A percentile compares a stretch with the other conserved stretches of the same genome.
Conservation (phyloP, 2,329 filamentous ascomycete species). For the Cercospora nicotianae region DNA sequence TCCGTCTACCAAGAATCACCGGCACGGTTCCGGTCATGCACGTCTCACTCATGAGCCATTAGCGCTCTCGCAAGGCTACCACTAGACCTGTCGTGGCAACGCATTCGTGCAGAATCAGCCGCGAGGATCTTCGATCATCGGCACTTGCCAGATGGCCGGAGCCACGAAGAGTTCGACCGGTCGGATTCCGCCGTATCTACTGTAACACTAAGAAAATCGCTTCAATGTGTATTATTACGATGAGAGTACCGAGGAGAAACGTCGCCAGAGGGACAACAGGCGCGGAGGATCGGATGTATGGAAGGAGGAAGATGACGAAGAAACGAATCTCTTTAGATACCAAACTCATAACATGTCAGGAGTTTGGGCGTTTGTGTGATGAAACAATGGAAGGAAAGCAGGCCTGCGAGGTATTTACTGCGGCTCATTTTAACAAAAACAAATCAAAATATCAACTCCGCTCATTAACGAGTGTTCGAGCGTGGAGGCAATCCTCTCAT, state of each 20-base stretch:
- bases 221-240: not conserved
- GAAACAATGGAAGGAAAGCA: not conserved
- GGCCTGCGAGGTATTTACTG: not conserved
- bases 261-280: not conserved
- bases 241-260: not conserved
- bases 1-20: not conserved
- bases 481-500: not conserved
- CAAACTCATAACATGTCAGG: conserved; percentile 8
- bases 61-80: not conserved
- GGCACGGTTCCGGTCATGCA: not conserved
- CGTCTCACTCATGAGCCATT: not conserved
- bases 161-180: not conserved
- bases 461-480: not conserved
- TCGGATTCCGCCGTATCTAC: not conserved
- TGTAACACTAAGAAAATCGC: not conserved
- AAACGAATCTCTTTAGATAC: conserved; percentile 21
- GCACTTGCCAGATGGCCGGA: not conserved
- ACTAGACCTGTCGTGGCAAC: not conserved
- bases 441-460: not conserved
- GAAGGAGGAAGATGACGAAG: not conserved
- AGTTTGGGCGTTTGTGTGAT: not conserved
- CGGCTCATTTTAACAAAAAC: not conserved
- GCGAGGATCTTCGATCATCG: not conserved
- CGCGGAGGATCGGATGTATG: not conserved
- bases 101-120: not conserved